Conservation (phyloP, 371 early-diverging fungal species). For the Smittium culicis region DNA sequence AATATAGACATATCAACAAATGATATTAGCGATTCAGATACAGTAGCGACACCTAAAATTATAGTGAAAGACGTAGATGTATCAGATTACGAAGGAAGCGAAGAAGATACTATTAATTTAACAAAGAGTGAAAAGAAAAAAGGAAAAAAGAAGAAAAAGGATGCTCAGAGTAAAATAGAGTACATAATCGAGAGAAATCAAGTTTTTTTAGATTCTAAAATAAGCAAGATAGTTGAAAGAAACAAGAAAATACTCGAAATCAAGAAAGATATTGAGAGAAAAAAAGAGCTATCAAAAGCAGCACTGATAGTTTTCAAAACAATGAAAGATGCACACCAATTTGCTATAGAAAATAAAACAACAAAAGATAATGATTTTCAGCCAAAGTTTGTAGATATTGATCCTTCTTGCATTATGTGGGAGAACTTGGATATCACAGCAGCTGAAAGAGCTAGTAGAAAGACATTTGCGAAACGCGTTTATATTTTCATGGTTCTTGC, state of each 20-base stretch:
- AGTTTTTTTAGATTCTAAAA: constrained; percentile 46
- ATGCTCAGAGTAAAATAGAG: neutral
- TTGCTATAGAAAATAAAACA: constrained; percentile 50
- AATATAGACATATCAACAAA: too few species aligned
- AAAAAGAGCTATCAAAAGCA: constrained; percentile 31
- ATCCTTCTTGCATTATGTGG: constrained; percentile 71
- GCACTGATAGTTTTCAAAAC: constrained; percentile 71
- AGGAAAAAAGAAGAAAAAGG: neutral
- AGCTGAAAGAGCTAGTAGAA: constrained; percentile 41
- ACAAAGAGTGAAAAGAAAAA: neutral
- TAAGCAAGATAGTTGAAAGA: constrained; percentile 36
- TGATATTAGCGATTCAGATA: too few species aligned
- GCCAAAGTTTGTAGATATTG: constrained; percentile 46
- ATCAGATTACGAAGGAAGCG: too few species aligned
- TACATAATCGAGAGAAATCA: constrained; percentile 32
- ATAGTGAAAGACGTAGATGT: too few species aligned
- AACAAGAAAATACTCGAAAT: constrained; percentile 38
- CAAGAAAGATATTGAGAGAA: neutral
- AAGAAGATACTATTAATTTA: too few species aligned
- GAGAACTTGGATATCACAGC: constrained; percentile 51
- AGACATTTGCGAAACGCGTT: constrained; percentile 34
- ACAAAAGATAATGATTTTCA: constrained; percentile 15
- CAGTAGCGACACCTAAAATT: too few species aligned
- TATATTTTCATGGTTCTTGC: constrained; percentile 45
- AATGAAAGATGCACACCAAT: constrained; percentile 68